A percentile compares a stretch with the other conserved stretches of the same genome.
Conservation (phyloP, 83 land plant genomes). For the Picea abies region DNA sequence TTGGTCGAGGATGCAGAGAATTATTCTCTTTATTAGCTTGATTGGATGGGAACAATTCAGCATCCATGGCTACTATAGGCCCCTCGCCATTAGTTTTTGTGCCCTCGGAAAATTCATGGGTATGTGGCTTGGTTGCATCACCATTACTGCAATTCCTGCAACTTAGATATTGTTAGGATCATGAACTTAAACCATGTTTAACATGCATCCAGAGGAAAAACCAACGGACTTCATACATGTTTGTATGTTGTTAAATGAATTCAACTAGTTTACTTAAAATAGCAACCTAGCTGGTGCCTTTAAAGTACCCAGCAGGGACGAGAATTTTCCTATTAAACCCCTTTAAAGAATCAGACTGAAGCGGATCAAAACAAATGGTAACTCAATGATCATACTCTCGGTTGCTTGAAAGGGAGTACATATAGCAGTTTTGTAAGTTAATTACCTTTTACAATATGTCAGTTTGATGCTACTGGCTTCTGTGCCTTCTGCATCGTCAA, state of each 20-base stretch:
- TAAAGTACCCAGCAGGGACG: background rate
- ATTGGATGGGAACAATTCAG: constrained; percentile 1
- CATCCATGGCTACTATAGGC: background rate
- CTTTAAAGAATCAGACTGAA: background rate
- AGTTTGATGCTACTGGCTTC: constrained; percentile 1
- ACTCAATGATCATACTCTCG: background rate
- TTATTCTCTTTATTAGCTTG: background rate
- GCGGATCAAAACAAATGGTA: background rate
- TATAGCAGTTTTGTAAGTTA: background rate
- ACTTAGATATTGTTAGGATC: constrained; percentile 10
- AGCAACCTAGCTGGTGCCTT: background rate
- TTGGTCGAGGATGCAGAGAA: background rate
- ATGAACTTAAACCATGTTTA: background rate
- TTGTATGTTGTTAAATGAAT: background rate
- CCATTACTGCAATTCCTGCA: constrained; percentile 8
- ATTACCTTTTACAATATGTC: constrained; percentile 6
- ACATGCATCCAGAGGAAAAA: background rate
- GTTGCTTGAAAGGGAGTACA: background rate
- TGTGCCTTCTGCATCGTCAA: background rate
- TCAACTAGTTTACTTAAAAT: background rate
- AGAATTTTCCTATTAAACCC: background rate
- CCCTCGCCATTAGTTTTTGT: background rate
- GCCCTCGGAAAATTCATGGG: background rate
- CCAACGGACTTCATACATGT: background rate
- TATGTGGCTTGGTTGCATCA: background rate